Evolutionary conservation across 805 yeast genomes (phyloP).

Genomic region (Candida fluviatilis): DNA sequence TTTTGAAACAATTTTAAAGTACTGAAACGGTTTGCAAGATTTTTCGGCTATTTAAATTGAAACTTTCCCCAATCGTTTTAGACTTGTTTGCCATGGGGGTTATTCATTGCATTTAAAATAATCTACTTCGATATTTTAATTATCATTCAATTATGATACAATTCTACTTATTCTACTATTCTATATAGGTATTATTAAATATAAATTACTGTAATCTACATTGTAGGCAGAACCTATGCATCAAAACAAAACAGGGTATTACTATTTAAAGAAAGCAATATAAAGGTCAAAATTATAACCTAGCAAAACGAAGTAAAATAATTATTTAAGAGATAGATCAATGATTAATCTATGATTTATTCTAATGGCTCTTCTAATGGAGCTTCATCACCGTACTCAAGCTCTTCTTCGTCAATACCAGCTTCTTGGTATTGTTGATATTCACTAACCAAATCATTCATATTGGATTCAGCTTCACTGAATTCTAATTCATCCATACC

Average conservation of each 20-base stretch:
- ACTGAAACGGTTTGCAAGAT: too few relatives aligned
- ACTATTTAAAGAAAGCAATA: constrained; percentile 4
- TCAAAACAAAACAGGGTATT: constrained; percentile 3
- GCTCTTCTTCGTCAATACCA: constrained; percentile 69
- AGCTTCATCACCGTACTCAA: constrained; percentile 65
- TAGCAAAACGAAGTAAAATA: constrained; percentile 2
- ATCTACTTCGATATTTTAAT: not conserved
- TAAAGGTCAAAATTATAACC: not conserved
- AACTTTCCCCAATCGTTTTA: too few relatives aligned
- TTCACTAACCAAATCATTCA: constrained; percentile 85
- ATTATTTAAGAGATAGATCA: constrained; percentile 1
- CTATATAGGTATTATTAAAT: not conserved
- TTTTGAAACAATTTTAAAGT: too few relatives aligned
- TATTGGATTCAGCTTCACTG: constrained; percentile 88
- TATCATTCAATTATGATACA: too few relatives aligned
- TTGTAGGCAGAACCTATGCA: not conserved
- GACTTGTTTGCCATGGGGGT: too few relatives aligned
- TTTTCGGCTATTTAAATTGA: too few relatives aligned
- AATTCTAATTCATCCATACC: constrained; percentile 97
- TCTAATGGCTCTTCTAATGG: constrained; percentile 53
- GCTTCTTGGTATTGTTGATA: constrained; percentile 90
- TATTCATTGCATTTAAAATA: not conserved
- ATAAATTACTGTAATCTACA: not conserved
- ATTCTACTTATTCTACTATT: not conserved
- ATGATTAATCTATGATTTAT: constrained; percentile 13